Evolutionary conservation across 2,329 filamentous ascomycete species (phyloP).

Genomic region (Rhynchosporium agropyri): DNA sequence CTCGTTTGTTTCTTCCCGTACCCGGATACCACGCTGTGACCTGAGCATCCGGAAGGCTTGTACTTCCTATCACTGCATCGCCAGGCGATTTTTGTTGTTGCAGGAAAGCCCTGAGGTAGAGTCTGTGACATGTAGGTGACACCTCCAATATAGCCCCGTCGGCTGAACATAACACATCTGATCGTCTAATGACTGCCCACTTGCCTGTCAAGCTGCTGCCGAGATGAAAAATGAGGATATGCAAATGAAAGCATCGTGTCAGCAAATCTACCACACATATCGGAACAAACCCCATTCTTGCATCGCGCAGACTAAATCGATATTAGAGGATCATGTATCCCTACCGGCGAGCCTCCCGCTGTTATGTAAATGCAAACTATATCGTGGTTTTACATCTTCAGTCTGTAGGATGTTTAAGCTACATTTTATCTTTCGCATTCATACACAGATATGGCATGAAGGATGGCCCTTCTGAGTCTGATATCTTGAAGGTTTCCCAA

Average conservation of each 20-base stretch:
- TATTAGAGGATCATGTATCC: conserved; percentile 22
- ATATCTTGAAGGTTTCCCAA: background rate
- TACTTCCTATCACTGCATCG: background rate
- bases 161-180: background rate
- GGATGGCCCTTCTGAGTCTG: background rate
- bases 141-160: background rate
- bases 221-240: conserved; percentile 3
- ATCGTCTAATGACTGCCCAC: no score
- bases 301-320: conserved; percentile 14
- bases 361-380: no score
- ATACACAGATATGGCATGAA: conserved; percentile 1
- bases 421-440: conserved; percentile 9
- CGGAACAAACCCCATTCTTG: conserved; percentile 9
- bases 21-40: background rate
- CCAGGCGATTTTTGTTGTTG: background rate
- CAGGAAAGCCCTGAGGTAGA: background rate
- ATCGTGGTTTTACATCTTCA: background rate
- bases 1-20: background rate
- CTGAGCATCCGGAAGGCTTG: conserved; percentile 6
- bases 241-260: background rate
- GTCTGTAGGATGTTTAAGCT: background rate
- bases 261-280: background rate
- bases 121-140: conserved; percentile 1
- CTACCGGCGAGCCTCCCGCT: background rate
- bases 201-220: background rate